Evolutionary conservation across 768 basidiomycete species (phyloP).

Genomic region (Trichaptum fuscoviolaceum): DNA sequence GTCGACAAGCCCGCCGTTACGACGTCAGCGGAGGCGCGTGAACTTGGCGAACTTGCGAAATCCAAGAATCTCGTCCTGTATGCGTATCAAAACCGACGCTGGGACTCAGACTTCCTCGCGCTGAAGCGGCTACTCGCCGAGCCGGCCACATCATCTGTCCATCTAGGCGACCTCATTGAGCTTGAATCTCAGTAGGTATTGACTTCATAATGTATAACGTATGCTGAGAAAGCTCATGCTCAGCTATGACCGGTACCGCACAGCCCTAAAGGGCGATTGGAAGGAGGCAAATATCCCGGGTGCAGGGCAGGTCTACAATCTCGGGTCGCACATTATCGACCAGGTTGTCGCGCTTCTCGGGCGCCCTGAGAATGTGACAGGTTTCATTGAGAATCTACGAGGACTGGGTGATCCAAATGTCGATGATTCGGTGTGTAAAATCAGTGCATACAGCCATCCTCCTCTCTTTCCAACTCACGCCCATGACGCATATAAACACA

Average conservation of each 20-base stretch:
- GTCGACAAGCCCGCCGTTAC: conserved; percentile 78
- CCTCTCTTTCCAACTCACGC: conserved; percentile 21
- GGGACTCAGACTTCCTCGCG: conserved; percentile 75
- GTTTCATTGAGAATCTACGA: conserved; percentile 64
- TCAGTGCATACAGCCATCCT: not conserved
- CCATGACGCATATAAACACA: no score
- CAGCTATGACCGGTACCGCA: conserved; percentile 74
- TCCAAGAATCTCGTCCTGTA: conserved; percentile 60
- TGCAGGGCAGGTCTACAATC: conserved; percentile 67
- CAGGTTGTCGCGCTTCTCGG: conserved; percentile 75
- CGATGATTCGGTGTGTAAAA: conserved; percentile 54
- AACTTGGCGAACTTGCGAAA: conserved; percentile 55
- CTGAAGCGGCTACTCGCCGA: conserved; percentile 53
- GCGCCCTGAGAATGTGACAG: conserved; percentile 60
- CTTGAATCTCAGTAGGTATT: conserved; percentile 66
- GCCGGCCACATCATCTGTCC: conserved; percentile 44
- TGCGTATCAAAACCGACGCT: conserved; percentile 70
- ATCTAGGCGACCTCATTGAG: conserved; percentile 58
- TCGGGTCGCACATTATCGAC: conserved; percentile 78
- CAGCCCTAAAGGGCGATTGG: conserved; percentile 65
- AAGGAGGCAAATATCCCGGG: conserved; percentile 64
- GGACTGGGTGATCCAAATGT: conserved; percentile 58
- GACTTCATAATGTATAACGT: not conserved
- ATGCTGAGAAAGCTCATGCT: conserved; percentile 4
- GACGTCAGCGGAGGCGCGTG: conserved; percentile 49